A percentile compares a stretch with the other conserved stretches of the same genome.
Conservation (phyloP, 352 stramenopile species). For the Phytophthora melonis region DNA sequence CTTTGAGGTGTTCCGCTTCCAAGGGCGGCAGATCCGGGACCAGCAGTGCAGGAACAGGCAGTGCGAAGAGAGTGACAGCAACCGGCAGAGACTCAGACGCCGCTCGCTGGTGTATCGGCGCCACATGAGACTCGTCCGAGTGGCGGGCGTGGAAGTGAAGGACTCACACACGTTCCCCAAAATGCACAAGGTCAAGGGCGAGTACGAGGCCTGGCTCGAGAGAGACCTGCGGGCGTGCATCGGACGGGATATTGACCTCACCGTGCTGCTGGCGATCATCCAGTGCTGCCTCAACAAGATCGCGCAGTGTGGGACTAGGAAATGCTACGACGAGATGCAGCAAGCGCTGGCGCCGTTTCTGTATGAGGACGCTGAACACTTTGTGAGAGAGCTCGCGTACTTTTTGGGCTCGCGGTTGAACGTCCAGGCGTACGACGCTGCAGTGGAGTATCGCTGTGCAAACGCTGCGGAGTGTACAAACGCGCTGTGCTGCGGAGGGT, state of each 20-base stretch:
- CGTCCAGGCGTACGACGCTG: slow-evolving; percentile 71
- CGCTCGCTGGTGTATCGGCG: slow-evolving; percentile 68
- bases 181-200: slow-evolving; percentile 63
- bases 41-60: slow-evolving; percentile 16
- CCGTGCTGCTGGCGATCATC: slow-evolving; percentile 71
- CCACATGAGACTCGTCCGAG: slow-evolving; percentile 56
- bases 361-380: slow-evolving; percentile 62
- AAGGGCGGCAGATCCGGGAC: slow-evolving; percentile 30
- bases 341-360: slow-evolving; percentile 69
- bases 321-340: slow-evolving; percentile 58
- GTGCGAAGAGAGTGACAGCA: slow-evolving; percentile 9
- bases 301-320: slow-evolving; percentile 37
- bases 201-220: slow-evolving; percentile 69
- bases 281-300: slow-evolving; percentile 69
- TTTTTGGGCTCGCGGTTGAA: slow-evolving; percentile 79
- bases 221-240: slow-evolving; percentile 78
- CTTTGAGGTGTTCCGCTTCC: slow-evolving; percentile 65
- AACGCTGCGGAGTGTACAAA: slow-evolving; percentile 49
- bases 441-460: slow-evolving; percentile 70
- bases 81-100: slow-evolving; percentile 33
- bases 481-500: slow-evolving; percentile 46
- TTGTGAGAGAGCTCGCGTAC: slow-evolving; percentile 69
- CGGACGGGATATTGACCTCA: slow-evolving; percentile 71
- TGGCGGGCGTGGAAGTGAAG: slow-evolving; percentile 51
- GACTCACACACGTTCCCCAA: slow-evolving; percentile 24